Conservation (phyloP, 306 rosid species). For the Vicia villosa region DNA sequence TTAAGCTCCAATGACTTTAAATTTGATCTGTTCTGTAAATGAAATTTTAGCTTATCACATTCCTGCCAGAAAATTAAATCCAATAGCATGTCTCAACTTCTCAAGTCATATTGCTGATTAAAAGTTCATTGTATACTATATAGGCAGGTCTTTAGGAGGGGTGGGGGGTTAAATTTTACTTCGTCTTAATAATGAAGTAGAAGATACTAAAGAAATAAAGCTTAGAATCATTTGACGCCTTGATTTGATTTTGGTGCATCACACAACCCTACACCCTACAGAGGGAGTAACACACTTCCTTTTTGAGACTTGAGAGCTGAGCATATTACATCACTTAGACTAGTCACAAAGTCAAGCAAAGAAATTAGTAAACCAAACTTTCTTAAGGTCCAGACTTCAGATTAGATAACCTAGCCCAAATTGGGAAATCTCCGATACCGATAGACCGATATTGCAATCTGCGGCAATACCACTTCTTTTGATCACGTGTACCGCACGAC, state of each 20-base stretch:
- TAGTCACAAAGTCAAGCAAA: not conserved
- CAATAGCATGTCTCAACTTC: not conserved
- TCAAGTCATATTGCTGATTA: constrained; percentile 5
- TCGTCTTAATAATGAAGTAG: not conserved
- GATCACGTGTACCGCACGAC: not conserved
- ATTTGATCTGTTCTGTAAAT: constrained; percentile 2
- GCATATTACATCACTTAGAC: constrained; percentile 12
- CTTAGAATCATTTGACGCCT: not conserved
- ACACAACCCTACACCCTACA: constrained; percentile 5
- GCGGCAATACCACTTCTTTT: not conserved
- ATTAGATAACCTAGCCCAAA: not conserved
- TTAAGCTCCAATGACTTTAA: not conserved
- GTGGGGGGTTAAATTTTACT: not conserved
- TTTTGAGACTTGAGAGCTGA: not conserved
- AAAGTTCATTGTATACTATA: not conserved
- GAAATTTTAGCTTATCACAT: constrained; percentile 1
- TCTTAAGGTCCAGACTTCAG: not conserved
- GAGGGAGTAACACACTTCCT: not conserved
- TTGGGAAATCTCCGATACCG: too few species aligned
- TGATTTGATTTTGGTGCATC: constrained; percentile 5
- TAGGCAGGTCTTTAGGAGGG: too few species aligned
- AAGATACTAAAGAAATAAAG: too few species aligned
- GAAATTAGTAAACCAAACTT: not conserved
- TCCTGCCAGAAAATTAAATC: constrained; percentile 20
- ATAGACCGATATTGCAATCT: too few species aligned